Evolutionary conservation across 805 yeast species (phyloP).

Genomic region (Tetrapisispora arboricola): DNA sequence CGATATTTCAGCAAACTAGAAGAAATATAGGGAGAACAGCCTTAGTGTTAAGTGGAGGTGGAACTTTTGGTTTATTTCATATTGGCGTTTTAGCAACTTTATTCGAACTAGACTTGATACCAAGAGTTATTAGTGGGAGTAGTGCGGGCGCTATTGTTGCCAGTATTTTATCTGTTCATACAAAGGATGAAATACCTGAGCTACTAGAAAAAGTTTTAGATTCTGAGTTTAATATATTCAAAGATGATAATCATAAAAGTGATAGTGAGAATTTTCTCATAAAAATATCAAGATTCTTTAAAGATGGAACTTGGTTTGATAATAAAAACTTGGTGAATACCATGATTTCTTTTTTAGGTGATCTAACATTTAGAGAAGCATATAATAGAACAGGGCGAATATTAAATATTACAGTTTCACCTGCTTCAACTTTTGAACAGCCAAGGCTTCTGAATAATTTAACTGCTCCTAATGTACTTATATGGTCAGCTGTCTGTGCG

Average conservation of each 20-base stretch:
- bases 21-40: slow-evolving; percentile 91
- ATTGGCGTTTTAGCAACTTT: slow-evolving; percentile 80
- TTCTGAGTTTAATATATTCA: slow-evolving; percentile 42
- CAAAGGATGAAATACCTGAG: slow-evolving; percentile 58
- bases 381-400: slow-evolving; percentile 87
- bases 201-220: slow-evolving; percentile 38
- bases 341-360: slow-evolving; percentile 70
- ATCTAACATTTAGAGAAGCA: slow-evolving; percentile 85
- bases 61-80: slow-evolving; percentile 83
- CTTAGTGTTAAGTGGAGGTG: slow-evolving; percentile 83
- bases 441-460: slow-evolving; percentile 69
- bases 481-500: slow-evolving; percentile 83
- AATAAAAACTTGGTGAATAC: slow-evolving; percentile 58
- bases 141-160: slow-evolving; percentile 94
- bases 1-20: slow-evolving; percentile 74
- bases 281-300: slow-evolving; percentile 49
- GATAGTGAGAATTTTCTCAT: slow-evolving; percentile 41
- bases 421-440: slow-evolving; percentile 81
- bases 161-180: slow-evolving; percentile 70
- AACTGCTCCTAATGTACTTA: slow-evolving; percentile 67
- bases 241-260: slow-evolving; percentile 40
- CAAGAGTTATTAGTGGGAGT: slow-evolving; percentile 82
- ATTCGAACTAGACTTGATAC: slow-evolving; percentile 61
- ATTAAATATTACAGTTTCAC: slow-evolving; percentile 83
- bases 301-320: slow-evolving; percentile 84